Evolutionary conservation across 139 green algal genomes (phyloP), one percentile per base, ranked within the genome.

Genomic region (Chlamydomonas asymmetrica): DNA sequence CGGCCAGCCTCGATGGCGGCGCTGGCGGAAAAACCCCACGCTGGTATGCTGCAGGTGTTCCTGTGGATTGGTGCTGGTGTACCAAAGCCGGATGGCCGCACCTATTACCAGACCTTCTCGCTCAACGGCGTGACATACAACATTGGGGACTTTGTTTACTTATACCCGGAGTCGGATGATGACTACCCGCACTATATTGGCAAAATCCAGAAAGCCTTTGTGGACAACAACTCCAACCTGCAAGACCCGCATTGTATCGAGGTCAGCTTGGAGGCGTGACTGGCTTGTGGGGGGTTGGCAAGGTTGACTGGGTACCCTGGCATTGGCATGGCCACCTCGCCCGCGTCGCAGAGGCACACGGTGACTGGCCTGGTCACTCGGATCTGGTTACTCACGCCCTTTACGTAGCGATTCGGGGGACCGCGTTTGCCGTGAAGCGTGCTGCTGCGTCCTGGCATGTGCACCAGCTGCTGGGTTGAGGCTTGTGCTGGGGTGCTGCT

Each of bases 161-260:
- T 91, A 10, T 80, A 82, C 32, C 85, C 85, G 1, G 85, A 91
- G 59, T n/a, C n/a, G n/a, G 80, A 87, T 34, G 85, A 91, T 38
- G 32, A 48, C 3, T 72, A 74, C 13, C 79, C 78, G 29, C 85
- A 78, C 5, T 91, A 91, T 72, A 76, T 91, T 50, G 85, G 80
- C 0, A 71, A 68, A 2, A 81, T 91, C 6, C 40, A 83, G 37
- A 37, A 52, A 10, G 82, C 85, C 0, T 91, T 74, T 38, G 75
- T 85, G 22, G 85, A 91, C 32, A 57, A 75, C 23, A 31, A 73
- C 9, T n/a, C 35, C 29, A 7, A 45, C 18, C 78, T 84, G 16
- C 35, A 63, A n/a, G 76, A 81, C 49, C 82, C 71, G 4, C 85
- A 87, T 20, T 81, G 80, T 63, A 91, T 91, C 3, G 85, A 90